A percentile compares a stretch with the other conserved stretches of the same genome.
These are phyloP conservation scores for Apium graveolens DNA, from an alignment of 129 eudicot genomes.

Conservation along the genomic window DNA sequence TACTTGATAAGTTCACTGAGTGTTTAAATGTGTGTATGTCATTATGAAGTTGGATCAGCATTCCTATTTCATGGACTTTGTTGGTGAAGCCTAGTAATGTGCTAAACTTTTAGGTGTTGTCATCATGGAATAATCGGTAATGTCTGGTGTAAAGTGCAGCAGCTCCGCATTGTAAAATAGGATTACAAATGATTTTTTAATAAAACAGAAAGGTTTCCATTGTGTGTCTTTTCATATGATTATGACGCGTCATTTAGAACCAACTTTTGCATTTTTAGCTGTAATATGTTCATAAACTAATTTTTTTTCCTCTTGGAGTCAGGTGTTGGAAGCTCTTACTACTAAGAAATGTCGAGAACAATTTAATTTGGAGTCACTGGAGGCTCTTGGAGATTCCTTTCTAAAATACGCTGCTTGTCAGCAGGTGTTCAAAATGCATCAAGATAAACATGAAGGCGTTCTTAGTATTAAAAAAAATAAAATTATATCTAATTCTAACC, in stretches of 20 bases:
- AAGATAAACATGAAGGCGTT: slow-evolving; percentile 65
- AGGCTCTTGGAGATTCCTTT: slow-evolving; percentile 89
- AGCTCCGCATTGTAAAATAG: neutral
- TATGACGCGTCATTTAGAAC: neutral
- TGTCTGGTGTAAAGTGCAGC: neutral
- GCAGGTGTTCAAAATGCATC: slow-evolving; percentile 47
- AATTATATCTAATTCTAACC: slow-evolving; percentile 47
- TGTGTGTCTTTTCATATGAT: neutral
- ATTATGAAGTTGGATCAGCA: too few species aligned
- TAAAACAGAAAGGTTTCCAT: neutral
- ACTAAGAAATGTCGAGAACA: slow-evolving; percentile 69
- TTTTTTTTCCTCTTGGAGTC: neutral
- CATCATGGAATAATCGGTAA: neutral
- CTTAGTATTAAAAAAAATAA: slow-evolving; percentile 40
- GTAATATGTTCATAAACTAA: neutral
- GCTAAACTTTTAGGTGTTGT: neutral
- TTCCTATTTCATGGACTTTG: neutral
- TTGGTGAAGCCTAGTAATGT: neutral
- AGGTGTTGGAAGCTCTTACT: slow-evolving; percentile 83
- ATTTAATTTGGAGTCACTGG: slow-evolving; percentile 71
- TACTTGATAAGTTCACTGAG: neutral
- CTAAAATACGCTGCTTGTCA: slow-evolving; percentile 73
- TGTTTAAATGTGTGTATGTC: neutral
- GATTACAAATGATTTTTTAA: neutral
- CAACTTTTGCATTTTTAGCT: neutral